A percentile compares a stretch with the other conserved stretches of the same genome.
Conservation (phyloP, 2,329 filamentous ascomycete species). For the Apiospora aurea region DNA sequence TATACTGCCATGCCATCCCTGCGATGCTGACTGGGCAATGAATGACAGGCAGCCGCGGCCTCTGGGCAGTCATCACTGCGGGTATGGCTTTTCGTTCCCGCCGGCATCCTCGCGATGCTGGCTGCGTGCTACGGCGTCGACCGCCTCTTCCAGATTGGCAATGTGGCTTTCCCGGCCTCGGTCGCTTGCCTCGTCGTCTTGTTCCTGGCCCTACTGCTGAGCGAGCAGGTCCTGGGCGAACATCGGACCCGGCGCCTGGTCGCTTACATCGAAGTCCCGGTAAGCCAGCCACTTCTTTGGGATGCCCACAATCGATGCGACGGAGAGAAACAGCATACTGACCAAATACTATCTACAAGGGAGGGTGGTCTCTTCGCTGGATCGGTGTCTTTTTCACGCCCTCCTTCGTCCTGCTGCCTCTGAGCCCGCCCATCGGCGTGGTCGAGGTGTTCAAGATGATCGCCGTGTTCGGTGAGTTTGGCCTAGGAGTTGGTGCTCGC, state of each 20-base stretch:
- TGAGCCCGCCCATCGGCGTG: slow-evolving; percentile 61
- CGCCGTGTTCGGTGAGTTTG: slow-evolving; percentile 59
- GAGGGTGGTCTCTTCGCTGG: slow-evolving; percentile 63
- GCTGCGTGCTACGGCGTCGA: slow-evolving; percentile 14
- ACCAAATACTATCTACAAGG: slow-evolving; percentile 45
- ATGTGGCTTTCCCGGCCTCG: slow-evolving; percentile 16
- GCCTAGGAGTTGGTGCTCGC: neutral
- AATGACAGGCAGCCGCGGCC: neutral
- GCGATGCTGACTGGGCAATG: neutral
- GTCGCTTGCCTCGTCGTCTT: slow-evolving; percentile 19
- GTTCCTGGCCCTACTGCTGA: slow-evolving; percentile 3
- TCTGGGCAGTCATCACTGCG: neutral
- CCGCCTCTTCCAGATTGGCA: neutral
- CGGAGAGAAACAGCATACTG: rapidly evolving
- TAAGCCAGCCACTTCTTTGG: slow-evolving; percentile 41
- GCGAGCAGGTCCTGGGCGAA: slow-evolving; percentile 11
- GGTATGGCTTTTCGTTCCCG: slow-evolving; percentile 9
- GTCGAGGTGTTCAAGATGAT: slow-evolving; percentile 66
- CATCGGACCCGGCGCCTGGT: slow-evolving; percentile 18
- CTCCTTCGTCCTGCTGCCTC: slow-evolving; percentile 64
- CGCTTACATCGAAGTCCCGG: slow-evolving; percentile 57
- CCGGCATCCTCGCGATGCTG: slow-evolving; percentile 5
- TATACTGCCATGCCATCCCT: neutral
- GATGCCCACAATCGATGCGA: neutral
- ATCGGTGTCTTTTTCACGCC: slow-evolving; percentile 67